Conservation (phyloP, 345 rosid species). For the Eutrema heterophyllum region DNA sequence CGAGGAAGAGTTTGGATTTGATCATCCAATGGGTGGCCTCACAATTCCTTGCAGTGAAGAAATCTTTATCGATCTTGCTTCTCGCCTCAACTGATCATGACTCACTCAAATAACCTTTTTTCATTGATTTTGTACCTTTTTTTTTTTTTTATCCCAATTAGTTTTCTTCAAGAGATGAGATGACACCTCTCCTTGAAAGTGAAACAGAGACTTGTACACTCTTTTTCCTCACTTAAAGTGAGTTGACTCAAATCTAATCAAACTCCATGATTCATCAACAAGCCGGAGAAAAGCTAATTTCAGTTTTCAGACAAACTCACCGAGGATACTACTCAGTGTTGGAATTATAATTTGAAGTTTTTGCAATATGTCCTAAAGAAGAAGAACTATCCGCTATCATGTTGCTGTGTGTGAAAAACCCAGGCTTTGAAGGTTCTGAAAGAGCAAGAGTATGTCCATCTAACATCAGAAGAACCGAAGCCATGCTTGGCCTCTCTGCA, state of each 20-base stretch:
- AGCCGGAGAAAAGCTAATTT: not conserved
- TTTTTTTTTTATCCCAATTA: not conserved
- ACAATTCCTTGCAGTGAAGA: constrained; percentile 45
- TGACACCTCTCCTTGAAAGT: constrained; percentile 32
- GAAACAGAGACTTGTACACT: constrained; percentile 30
- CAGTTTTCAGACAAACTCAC: constrained; percentile 2
- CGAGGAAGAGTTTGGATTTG: constrained; percentile 44
- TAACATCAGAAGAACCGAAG: constrained; percentile 42
- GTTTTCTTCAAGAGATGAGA: constrained; percentile 29
- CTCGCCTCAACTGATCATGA: constrained; percentile 22
- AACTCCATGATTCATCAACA: not conserved
- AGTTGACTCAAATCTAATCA: constrained; percentile 22
- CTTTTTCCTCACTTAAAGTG: constrained; percentile 30
- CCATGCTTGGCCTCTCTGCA: constrained; percentile 52
- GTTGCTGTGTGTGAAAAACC: constrained; percentile 20
- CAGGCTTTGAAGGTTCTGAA: constrained; percentile 48
- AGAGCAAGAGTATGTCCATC: constrained; percentile 28
- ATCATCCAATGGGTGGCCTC: constrained; percentile 40
- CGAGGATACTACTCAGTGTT: constrained; percentile 25
- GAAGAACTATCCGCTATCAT: constrained; percentile 17
- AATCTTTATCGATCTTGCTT: constrained; percentile 31
- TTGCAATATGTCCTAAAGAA: constrained; percentile 18
- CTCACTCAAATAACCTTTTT: constrained; percentile 2
- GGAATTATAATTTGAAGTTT: constrained; percentile 26
- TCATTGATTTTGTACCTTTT: constrained; percentile 18